Conservation (phyloP, 2,329 filamentous ascomycete species). For the Dactylellina cionopaga region DNA sequence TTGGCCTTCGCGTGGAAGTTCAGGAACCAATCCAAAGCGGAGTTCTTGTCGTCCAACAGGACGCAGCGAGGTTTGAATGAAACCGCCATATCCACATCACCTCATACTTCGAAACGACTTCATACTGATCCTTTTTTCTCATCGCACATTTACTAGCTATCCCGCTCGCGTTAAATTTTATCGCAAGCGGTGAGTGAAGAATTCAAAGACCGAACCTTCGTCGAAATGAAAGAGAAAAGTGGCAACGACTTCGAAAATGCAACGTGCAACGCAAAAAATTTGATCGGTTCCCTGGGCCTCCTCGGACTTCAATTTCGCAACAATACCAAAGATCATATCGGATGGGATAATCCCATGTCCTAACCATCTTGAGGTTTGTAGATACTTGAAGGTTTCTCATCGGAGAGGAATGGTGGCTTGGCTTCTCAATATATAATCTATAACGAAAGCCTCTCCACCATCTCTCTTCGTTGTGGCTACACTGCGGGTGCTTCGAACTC, state of each 20-base stretch:
- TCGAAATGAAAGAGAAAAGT: slow-evolving; percentile 64
- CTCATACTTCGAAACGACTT: background rate
- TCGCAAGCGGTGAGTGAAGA: slow-evolving; percentile 85
- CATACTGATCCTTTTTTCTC: slow-evolving; percentile 10
- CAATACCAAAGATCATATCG: background rate
- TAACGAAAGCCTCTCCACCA: background rate
- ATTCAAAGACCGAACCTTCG: slow-evolving; percentile 56
- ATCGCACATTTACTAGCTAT: slow-evolving; percentile 68
- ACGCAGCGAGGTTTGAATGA: slow-evolving; percentile 79
- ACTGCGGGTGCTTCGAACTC: slow-evolving; percentile 56
- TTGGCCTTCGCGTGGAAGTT: slow-evolving; percentile 68
- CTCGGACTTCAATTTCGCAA: background rate
- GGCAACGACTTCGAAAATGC: slow-evolving; percentile 16
- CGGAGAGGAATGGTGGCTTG: background rate
- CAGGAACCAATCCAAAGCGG: slow-evolving; percentile 72
- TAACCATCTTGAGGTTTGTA: slow-evolving; percentile 49
- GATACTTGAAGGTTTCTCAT: slow-evolving; percentile 49
- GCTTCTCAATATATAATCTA: background rate
- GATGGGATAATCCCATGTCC: background rate
- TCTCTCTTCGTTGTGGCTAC: slow-evolving; percentile 55
- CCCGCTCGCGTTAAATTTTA: slow-evolving; percentile 86
- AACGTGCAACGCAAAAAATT: slow-evolving; percentile 32
- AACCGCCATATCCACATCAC: background rate
- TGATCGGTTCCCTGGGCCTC: slow-evolving; percentile 2
- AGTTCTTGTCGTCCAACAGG: slow-evolving; percentile 79